phyloP scores from a whole-genome alignment of 2,329 filamentous ascomycete genomes.

The Colletotrichum abscissum region DNA sequence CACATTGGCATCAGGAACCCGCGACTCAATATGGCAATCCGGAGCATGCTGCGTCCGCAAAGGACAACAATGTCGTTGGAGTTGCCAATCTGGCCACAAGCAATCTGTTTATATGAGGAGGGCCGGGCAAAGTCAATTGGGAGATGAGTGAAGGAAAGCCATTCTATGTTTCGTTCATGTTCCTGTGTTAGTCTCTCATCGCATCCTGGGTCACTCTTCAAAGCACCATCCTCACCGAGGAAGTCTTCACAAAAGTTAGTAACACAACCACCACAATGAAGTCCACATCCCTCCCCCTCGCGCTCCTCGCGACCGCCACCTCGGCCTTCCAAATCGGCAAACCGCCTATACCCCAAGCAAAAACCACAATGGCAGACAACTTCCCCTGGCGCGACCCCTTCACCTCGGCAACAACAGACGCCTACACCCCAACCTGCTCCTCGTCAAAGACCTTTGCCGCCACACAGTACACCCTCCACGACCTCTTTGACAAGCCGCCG shows the following conservation, averaged over 20 bases:
- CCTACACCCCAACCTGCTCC: slow-evolving; percentile 50
- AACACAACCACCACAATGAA: background rate
- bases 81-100: slow-evolving; percentile 19
- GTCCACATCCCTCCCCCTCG: slow-evolving; percentile 1
- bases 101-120: slow-evolving; percentile 16
- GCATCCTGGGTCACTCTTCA: background rate
- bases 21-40: slow-evolving; percentile 40
- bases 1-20: slow-evolving; percentile 3
- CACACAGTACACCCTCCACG: slow-evolving; percentile 55
- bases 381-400: slow-evolving; percentile 58
- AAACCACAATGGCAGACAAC: slow-evolving; percentile 48
- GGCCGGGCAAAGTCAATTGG: background rate
- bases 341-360: slow-evolving; percentile 40
- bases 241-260: too few species aligned
- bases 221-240: background rate
- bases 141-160: background rate
- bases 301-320: slow-evolving; percentile 32
- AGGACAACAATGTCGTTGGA: slow-evolving; percentile 44
- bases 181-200: background rate
- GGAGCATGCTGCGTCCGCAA: slow-evolving; percentile 44
- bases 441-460: slow-evolving; percentile 49
- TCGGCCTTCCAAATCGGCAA: slow-evolving; percentile 43
- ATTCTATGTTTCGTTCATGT: background rate
- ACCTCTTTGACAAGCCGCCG: slow-evolving; percentile 51
- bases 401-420: slow-evolving; percentile 37